Base-by-base conservation (phyloP, 345 rosid species). In the Microthlaspi erraticum region DNA sequence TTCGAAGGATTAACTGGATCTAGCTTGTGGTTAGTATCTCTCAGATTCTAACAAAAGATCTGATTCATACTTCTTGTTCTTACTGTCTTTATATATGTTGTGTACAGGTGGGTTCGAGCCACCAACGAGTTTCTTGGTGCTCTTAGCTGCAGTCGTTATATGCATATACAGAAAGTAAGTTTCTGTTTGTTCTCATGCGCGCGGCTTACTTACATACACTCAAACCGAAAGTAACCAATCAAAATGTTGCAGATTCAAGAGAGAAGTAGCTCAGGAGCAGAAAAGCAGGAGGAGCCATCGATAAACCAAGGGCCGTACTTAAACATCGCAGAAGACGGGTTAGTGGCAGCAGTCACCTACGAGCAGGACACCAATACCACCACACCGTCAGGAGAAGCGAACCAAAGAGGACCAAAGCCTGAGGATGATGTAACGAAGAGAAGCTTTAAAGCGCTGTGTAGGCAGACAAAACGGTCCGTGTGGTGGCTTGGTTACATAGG, bases 31-130 rank as follows among this genome's bases (percentile, higher is more conserved):
- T 73, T 17, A 0, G 67, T 86, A 85, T 60, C 71, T 66, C 52
- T 9, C 20, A 57, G 8, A 52, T 53, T 43, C 49, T 12, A 54
- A 44, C 38, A 36, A 18, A 23, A 10, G 12, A 5, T 17, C 14
- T 3, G 56, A 11, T 37, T 17, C 38, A 37, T 48, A 46, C 39
- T 13, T 58, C 13, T 23, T 66, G 9, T 51, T 51, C 34, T 42
- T n/a, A 45, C 45, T 67, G 46, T 55, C 1, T n/a, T n/a, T 68
- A 14, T 64, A 50, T 48, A 44, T 54, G 42, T 7, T 58, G 37
- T 62, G 78, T 32, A 66, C 87, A 90, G 97, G 97, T 93, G 98
- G 97, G 93, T 91, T 16, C 83, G 93, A 71, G 97, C 96, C 49
- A 75, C 79, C 42, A 77, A 78, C 55, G 98, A 93, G 79, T 88